Base-by-base conservation (phyloP, 2,329 filamentous ascomycete genomes). In the Fusarium tricinctum region DNA sequence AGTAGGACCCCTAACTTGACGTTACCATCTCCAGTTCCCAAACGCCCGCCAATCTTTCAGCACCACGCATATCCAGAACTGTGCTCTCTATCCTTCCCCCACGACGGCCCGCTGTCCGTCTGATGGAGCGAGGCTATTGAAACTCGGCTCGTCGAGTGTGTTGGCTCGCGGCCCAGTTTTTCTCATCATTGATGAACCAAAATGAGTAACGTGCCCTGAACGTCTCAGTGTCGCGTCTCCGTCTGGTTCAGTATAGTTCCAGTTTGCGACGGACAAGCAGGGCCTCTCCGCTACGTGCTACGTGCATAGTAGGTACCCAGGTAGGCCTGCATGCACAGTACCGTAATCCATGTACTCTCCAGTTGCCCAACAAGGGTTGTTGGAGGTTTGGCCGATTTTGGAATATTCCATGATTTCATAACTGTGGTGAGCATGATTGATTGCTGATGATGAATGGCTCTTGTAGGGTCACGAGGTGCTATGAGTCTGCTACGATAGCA, bases 91-190 rank as follows among this genome's bases (percentile, higher is more conserved):
- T 30, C 28, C 55, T 53, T 26, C 50, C 68, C 68, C 54, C 61
- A 56, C 59, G 63, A 60, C 30, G 48, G 20, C 52, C 49, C 17
- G 33, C 50, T 39, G 32, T 50, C 19, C 44, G n/a, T n/a, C 19
- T 40, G 53, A 52, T 47, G 58, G 44, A 56, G 63, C 45, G 49
- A 62, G 47, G 32, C 33, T 62, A 40, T 54, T 67, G 63, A 46
- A 59, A 66, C 66, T 74, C 57, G 66, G 47, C 44, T 61, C 48
- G 69, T 66, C 63, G 28, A 30, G 49, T 73, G 72, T 20, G 53
- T 40, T 70, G 53, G 58, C 63, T 59, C 30, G 53, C 20, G 58
- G 13, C 63, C 66, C 63, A 68, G 39, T 67, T 54, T 63, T 69
- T 70, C 42, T 51, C 19, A 59, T 59, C 59, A 39, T 60, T 28